Percentiles rank a stretch among this genome's conserved stretches.
Conservation (phyloP, 139 green algal genomes). For the Tetradesmus lagerheimii region DNA sequence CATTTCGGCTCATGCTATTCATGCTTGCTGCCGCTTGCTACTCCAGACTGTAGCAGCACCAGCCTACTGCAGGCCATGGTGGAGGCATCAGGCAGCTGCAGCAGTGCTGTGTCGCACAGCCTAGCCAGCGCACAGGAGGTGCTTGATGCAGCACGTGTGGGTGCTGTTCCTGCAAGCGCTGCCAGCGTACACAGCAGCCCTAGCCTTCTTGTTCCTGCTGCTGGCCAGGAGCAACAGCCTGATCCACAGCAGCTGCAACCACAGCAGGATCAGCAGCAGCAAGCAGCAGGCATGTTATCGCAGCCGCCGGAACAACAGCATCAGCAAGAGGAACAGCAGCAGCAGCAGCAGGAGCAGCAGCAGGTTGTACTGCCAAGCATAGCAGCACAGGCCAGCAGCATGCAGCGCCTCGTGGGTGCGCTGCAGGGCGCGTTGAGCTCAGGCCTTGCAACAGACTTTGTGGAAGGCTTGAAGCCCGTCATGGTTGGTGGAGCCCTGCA, state of each 20-base stretch:
- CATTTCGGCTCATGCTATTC: neutral
- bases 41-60: neutral
- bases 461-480: slow-evolving; percentile 31
- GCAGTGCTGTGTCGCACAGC: neutral
- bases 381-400: neutral
- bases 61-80: neutral
- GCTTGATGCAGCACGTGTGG: neutral
- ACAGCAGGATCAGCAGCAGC: neutral
- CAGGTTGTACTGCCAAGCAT: neutral
- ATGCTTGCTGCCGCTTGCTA: neutral
- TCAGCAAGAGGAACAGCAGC: neutral
- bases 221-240: neutral
- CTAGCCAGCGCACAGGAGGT: neutral
- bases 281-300: neutral
- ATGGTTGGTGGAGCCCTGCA: neutral
- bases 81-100: neutral
- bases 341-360: neutral
- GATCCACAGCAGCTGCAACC: too few species aligned
- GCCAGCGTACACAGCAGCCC: neutral
- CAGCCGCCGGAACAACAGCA: neutral
- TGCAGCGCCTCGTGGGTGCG: neutral
- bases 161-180: neutral
- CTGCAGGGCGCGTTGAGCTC: neutral
- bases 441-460: slow-evolving; percentile 8
- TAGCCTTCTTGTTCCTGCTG: neutral